Conservation (phyloP, 805 yeast species). For the Zygotorulaspora sp. region DNA sequence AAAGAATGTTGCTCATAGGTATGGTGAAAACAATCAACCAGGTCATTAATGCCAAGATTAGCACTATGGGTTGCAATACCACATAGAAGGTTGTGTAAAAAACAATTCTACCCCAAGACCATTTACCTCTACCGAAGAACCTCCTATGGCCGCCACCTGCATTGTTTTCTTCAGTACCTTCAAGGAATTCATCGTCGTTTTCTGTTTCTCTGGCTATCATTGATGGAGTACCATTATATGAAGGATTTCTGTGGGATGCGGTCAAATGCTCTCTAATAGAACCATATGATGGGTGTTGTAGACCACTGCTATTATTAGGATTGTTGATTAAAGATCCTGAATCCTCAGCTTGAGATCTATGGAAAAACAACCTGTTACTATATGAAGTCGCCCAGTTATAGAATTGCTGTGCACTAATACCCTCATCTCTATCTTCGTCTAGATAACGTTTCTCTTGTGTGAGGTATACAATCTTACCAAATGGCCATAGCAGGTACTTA, state of each 20-base stretch:
- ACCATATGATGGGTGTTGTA: slow-evolving; percentile 25
- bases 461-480: slow-evolving; percentile 82
- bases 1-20: slow-evolving; percentile 83
- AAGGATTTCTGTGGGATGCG: slow-evolving; percentile 10
- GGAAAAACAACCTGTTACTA: slow-evolving; percentile 73
- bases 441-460: slow-evolving; percentile 74
- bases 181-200: not conserved
- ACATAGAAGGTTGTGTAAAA: slow-evolving; percentile 70
- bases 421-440: slow-evolving; percentile 84
- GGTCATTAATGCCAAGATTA: slow-evolving; percentile 51
- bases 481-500: slow-evolving; percentile 73
- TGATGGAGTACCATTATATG: slow-evolving; percentile 5
- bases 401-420: slow-evolving; percentile 78
- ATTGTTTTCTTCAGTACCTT: slow-evolving; percentile 1
- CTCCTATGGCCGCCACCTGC: slow-evolving; percentile 41
- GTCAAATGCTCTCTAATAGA: slow-evolving; percentile 30
- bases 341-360: slow-evolving; percentile 26
- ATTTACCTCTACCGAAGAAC: slow-evolving; percentile 84
- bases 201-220: not conserved
- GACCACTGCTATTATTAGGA: slow-evolving; percentile 14
- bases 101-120: slow-evolving; percentile 78
- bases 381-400: slow-evolving; percentile 79
- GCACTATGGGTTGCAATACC: slow-evolving; percentile 62
- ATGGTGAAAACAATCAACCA: slow-evolving; percentile 87
- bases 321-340: slow-evolving; percentile 11